Base-by-base conservation (phyloP, 768 basidiomycete species). In the Dacryopinax primogenitus region DNA sequence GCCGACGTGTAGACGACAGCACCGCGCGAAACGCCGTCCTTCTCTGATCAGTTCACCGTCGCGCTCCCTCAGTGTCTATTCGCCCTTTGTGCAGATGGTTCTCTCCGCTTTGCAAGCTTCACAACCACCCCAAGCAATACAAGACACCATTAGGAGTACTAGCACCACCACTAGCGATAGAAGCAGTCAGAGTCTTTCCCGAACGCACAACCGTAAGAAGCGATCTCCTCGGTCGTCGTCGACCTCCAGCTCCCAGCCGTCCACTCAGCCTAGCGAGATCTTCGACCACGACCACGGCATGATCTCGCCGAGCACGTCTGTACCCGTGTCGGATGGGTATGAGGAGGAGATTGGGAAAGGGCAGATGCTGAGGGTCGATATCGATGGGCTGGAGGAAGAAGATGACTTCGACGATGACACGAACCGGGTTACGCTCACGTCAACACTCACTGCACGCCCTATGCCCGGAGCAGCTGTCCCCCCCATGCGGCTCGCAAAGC, bases 401-500 rank as follows among this genome's bases (percentile, higher is more conserved):
- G 51, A 13, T 30, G 51, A 58, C 26, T 30, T 58, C 26, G 51
- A 58, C 51, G 51, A 58, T 30, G 51, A 58, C 26, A 58, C 51
- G 30, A 58, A 30, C 18, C 51, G 51, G 7, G 26, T 58, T 7
- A 58, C 51, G 4, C 26, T 58, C 23, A 26, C 30, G 15, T 11
- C 37, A 39, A 13, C 51, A 18, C 23, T 32, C 51, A 28, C 13
- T 13, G 26, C 13, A 4, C 23, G 51, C 9, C 51, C 51, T 2
- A 58, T 58, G 51, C 26, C 26, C 30, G 51, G 51, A 28, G 51
- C 51, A 58, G 90, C 90, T 2, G 77, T 92, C 7, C 75, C 88
- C 1, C 89, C 90, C 3, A 81, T 87, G 69, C 80, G 87, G 13
- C 83, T 92, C 11, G 90, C 88, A 35, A 88, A 86, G 69, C 78